Evolutionary conservation across 2,329 filamentous ascomycete species (phyloP).

Genomic region (Aspergillus japonicus): DNA sequence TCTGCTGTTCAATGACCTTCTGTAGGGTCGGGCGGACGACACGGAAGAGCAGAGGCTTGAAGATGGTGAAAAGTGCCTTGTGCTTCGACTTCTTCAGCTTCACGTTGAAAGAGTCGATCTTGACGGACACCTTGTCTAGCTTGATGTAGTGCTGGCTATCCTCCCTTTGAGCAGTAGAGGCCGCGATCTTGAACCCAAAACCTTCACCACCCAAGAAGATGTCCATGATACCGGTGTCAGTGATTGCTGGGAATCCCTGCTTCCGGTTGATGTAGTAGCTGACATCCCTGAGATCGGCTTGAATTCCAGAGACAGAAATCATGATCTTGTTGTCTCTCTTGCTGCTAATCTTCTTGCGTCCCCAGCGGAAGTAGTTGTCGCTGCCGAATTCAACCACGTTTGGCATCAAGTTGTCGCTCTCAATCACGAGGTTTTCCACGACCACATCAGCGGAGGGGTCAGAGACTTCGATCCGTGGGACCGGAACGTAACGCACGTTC

Average conservation of each 20-base stretch:
- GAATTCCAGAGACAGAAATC: conserved; percentile 82
- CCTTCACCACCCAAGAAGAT: conserved; percentile 83
- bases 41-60: conserved; percentile 84
- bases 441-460: conserved; percentile 81
- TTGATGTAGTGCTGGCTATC: conserved; percentile 89
- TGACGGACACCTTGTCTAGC: conserved; percentile 81
- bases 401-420: conserved; percentile 94
- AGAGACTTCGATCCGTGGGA: conserved; percentile 90
- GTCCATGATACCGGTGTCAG: conserved; percentile 84
- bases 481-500: conserved; percentile 82
- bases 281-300: conserved; percentile 88
- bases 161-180: conserved; percentile 73
- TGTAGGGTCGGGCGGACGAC: conserved; percentile 79
- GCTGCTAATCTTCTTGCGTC: conserved; percentile 80
- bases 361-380: conserved; percentile 94
- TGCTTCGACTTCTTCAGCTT: conserved; percentile 94
- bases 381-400: conserved; percentile 85
- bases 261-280: conserved; percentile 96
- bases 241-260: conserved; percentile 84
- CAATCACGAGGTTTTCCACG: conserved; percentile 90
- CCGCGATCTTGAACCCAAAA: conserved; percentile 86
- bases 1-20: conserved; percentile 84
- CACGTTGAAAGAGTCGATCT: conserved; percentile 77
- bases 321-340: conserved; percentile 81
- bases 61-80: conserved; percentile 81